Evolutionary conservation across 441 rosid genomes (phyloP).

Genomic region (Cnidoscolus chayamansa): DNA sequence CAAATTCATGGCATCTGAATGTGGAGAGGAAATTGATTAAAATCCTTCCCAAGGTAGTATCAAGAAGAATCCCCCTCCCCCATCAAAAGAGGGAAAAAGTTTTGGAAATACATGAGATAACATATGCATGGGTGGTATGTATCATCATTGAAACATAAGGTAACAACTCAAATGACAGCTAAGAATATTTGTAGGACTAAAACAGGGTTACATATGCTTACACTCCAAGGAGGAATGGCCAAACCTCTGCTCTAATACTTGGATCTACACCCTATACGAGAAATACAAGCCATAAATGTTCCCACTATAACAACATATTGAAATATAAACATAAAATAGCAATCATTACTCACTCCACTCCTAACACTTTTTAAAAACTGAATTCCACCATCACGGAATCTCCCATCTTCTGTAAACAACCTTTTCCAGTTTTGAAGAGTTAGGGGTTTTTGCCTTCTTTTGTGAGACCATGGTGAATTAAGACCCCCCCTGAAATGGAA

Average conservation of each 20-base stretch:
- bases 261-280: conserved; percentile 80
- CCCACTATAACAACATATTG: background rate
- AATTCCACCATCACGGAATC: conserved; percentile 71
- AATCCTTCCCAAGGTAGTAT: background rate
- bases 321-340: conserved; percentile 10
- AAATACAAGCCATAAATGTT: conserved; percentile 21
- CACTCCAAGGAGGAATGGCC: conserved; percentile 98
- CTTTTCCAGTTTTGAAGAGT: conserved; percentile 73
- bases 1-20: background rate
- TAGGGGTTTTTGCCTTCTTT: conserved; percentile 69
- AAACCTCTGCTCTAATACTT: conserved; percentile 77
- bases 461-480: conserved; percentile 91
- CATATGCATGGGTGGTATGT: background rate
- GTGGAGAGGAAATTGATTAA: background rate
- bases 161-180: background rate
- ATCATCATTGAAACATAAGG: background rate
- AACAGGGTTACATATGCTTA: conserved; percentile 40
- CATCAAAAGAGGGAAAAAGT: too few species aligned
- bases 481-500: conserved; percentile 46
- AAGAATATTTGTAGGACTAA: background rate
- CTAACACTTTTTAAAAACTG: conserved; percentile 82
- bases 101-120: background rate
- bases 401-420: conserved; percentile 72
- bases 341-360: conserved; percentile 61
- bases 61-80: background rate